These are phyloP conservation scores for Pneumocystis carinii DNA, from an alignment of 1,139 yeast species.

Conservation along the genomic window DNA sequence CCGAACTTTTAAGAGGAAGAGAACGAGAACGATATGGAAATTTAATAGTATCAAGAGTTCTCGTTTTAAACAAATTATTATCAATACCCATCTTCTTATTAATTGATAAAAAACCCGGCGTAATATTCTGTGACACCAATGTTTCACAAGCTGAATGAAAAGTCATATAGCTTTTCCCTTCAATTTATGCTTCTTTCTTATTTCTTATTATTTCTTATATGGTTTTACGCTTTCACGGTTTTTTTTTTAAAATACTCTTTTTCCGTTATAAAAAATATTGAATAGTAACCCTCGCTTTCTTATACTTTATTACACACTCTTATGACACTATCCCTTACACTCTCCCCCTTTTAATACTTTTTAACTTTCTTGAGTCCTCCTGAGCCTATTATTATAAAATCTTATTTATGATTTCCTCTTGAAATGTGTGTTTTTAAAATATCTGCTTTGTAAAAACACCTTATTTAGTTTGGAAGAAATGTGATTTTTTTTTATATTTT, in stretches of 20 bases:
- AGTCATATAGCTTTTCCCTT: neutral
- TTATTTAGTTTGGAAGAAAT: neutral
- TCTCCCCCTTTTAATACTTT: no score
- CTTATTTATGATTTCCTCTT: neutral
- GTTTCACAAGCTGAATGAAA: neutral
- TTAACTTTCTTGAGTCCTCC: no score
- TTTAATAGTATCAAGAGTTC: neutral
- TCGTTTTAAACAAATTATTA: neutral
- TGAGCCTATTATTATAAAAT: no score
- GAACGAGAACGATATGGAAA: neutral
- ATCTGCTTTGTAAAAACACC: neutral
- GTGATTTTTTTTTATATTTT: neutral
- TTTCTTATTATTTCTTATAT: no score
- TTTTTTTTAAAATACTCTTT: no score
- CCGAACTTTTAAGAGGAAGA: slow-evolving; percentile 20
- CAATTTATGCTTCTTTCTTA: no score
- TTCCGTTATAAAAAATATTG: no score
- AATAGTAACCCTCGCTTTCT: no score
- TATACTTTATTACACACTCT: no score
- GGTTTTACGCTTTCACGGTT: no score
- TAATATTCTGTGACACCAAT: neutral
- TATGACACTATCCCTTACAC: no score
- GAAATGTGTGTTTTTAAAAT: neutral
- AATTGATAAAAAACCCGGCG: neutral
- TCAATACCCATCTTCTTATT: neutral